Evolutionary conservation across 2,329 filamentous ascomycete genomes (phyloP).

Genomic region (Claviceps sp.): DNA sequence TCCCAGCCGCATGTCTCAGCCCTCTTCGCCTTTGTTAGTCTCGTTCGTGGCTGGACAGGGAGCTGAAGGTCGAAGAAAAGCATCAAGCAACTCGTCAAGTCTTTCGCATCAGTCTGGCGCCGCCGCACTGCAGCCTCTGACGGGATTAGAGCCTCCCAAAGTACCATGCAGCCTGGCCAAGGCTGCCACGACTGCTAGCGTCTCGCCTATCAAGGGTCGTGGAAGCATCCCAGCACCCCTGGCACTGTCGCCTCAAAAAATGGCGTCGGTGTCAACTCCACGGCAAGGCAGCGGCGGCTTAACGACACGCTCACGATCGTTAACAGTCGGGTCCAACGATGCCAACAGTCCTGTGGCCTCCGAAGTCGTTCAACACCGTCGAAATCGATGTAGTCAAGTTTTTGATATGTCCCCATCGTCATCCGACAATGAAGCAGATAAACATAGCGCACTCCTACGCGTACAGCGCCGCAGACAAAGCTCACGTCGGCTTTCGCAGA

Average conservation of each 20-base stretch:
- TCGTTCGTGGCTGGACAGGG: slow-evolving; percentile 83
- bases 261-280: slow-evolving; percentile 39
- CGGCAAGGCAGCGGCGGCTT: slow-evolving; percentile 47
- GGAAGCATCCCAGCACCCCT: slow-evolving; percentile 34
- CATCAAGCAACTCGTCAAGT: slow-evolving; percentile 76
- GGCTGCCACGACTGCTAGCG: slow-evolving; percentile 38
- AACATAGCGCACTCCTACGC: slow-evolving; percentile 77
- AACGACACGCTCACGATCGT: slow-evolving; percentile 64
- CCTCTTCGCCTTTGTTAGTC: slow-evolving; percentile 68
- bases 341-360: slow-evolving; percentile 66
- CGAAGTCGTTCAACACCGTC: slow-evolving; percentile 60
- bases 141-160: slow-evolving; percentile 59
- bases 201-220: slow-evolving; percentile 45
- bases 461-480: slow-evolving; percentile 92
- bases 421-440: slow-evolving; percentile 91
- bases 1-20: slow-evolving; percentile 64
- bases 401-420: slow-evolving; percentile 96
- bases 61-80: slow-evolving; percentile 70
- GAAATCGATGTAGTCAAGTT: slow-evolving; percentile 85
- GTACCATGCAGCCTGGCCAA: slow-evolving; percentile 46
- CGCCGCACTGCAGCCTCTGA: slow-evolving; percentile 52
- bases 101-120: slow-evolving; percentile 62
- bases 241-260: slow-evolving; percentile 50
- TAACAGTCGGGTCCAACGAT: slow-evolving; percentile 90
- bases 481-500: slow-evolving; percentile 84